phyloP scores from a whole-genome alignment of 2,329 filamentous ascomycete species.

The Diplodia sapinea region DNA sequence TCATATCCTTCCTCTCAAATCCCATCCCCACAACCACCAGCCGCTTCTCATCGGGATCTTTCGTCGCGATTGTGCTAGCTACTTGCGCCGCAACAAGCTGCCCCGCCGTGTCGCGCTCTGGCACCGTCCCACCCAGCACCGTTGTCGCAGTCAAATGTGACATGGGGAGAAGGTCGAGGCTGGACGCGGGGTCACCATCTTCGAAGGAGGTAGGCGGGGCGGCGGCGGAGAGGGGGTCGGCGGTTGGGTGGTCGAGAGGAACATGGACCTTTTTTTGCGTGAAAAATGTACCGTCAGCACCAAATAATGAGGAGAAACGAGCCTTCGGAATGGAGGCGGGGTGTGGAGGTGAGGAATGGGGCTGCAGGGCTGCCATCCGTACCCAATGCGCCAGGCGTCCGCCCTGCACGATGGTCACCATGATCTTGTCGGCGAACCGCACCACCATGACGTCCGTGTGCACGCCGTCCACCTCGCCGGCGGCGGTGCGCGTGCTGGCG shows the following conservation, averaged over 20 bases:
- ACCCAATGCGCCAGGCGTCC: slow-evolving; percentile 93
- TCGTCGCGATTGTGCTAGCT: slow-evolving; percentile 76
- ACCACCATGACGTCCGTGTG: slow-evolving; percentile 74
- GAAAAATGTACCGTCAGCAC: neutral
- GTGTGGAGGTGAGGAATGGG: neutral
- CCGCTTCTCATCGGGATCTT: slow-evolving; percentile 67
- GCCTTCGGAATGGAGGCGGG: neutral
- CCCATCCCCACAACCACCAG: slow-evolving; percentile 65
- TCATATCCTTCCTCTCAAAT: slow-evolving; percentile 60
- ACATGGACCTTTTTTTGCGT: slow-evolving; percentile 70
- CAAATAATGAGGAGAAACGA: neutral
- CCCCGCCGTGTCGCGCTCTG: slow-evolving; percentile 79
- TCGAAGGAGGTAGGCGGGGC: slow-evolving; percentile 39
- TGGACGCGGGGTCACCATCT: slow-evolving; percentile 58
- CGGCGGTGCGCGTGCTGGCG: slow-evolving; percentile 61
- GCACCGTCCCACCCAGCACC: slow-evolving; percentile 80
- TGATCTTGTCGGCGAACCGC: slow-evolving; percentile 85
- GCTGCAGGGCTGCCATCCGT: slow-evolving; percentile 38
- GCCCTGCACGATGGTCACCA: slow-evolving; percentile 86
- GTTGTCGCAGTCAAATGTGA: slow-evolving; percentile 85
- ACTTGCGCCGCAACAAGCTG: slow-evolving; percentile 91
- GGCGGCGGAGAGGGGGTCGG: slow-evolving; percentile 64
- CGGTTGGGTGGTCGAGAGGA: slow-evolving; percentile 66
- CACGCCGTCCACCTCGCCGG: slow-evolving; percentile 69
- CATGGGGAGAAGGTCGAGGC: slow-evolving; percentile 69